These are phyloP conservation scores for Saccharomyces eubayanus DNA, from an alignment of 805 yeast species.

Conservation along the genomic window DNA sequence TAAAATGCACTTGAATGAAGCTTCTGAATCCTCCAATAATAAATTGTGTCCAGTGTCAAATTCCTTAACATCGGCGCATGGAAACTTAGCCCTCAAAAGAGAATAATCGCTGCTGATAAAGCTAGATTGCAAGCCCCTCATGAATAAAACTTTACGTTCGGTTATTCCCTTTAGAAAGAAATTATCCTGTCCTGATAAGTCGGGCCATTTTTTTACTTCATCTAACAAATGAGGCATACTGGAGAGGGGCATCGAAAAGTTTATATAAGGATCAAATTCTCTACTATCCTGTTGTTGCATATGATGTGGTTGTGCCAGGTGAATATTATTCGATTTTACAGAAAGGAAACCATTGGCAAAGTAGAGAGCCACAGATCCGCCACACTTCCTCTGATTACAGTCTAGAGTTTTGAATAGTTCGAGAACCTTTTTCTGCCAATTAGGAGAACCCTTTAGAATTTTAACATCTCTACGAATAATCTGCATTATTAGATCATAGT, in stretches of 20 bases:
- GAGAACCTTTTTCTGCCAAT: slow-evolving; percentile 18
- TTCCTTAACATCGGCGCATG: slow-evolving; percentile 17
- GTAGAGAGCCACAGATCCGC: slow-evolving; percentile 15
- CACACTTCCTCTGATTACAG: slow-evolving; percentile 9
- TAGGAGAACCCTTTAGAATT: slow-evolving; percentile 15
- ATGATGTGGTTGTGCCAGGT: slow-evolving; percentile 1
- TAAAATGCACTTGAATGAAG: slow-evolving; percentile 10
- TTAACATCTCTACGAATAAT: slow-evolving; percentile 14
- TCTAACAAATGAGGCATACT: slow-evolving; percentile 23
- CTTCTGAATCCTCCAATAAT: slow-evolving; percentile 22
- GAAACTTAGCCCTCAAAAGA: slow-evolving; percentile 18
- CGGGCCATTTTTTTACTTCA: slow-evolving; percentile 20
- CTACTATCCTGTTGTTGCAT: slow-evolving; percentile 3
- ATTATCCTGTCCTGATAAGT: slow-evolving; percentile 5
- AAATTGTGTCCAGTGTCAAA: slow-evolving; percentile 29
- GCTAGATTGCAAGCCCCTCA: slow-evolving; percentile 37
- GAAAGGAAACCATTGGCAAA: slow-evolving; percentile 25
- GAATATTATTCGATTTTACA: slow-evolving; percentile 14
- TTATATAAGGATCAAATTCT: slow-evolving; percentile 10
- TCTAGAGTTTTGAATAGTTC: slow-evolving; percentile 13
- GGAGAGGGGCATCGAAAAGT: slow-evolving; percentile 16
- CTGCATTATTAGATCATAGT: slow-evolving; percentile 17
- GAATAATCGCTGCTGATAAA: slow-evolving; percentile 33
- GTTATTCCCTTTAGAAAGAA: slow-evolving; percentile 4
- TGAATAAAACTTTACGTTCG: slow-evolving; percentile 34